Evolutionary conservation across 164 flowering plant species (phyloP).

Genomic region (Aristolochia fimbriata): DNA sequence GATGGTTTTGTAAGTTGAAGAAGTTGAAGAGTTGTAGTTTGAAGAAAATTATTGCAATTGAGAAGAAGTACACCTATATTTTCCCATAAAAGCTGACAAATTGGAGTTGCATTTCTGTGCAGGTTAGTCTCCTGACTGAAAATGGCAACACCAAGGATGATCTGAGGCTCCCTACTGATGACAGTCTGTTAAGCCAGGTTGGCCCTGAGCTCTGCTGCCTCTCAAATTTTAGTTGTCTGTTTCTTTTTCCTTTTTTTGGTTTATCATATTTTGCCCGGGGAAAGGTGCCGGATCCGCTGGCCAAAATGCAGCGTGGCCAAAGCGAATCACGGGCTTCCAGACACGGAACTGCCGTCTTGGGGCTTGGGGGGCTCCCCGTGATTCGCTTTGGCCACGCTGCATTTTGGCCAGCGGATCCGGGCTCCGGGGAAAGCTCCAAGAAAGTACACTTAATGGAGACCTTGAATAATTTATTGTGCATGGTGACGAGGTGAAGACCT

Average conservation of each 20-base stretch:
- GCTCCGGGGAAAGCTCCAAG: too few species aligned
- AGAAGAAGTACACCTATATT: background rate
- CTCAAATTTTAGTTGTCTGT: background rate
- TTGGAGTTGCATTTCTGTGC: slow-evolving; percentile 2
- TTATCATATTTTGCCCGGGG: background rate
- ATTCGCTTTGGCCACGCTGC: too few species aligned
- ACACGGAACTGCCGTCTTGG: too few species aligned
- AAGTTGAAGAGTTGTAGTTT: background rate
- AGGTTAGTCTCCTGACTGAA: slow-evolving; percentile 48
- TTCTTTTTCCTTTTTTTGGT: background rate
- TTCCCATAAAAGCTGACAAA: background rate
- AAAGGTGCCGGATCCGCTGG: too few species aligned
- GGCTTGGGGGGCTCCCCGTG: too few species aligned
- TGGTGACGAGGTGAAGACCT: too few species aligned
- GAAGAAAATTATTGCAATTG: background rate
- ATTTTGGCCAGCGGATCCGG: too few species aligned
- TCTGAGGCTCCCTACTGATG: slow-evolving; percentile 49
- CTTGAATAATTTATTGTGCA: too few species aligned
- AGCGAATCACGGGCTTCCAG: too few species aligned
- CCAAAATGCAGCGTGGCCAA: too few species aligned
- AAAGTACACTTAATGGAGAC: too few species aligned
- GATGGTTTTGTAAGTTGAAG: slow-evolving; percentile 42
- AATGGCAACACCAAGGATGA: slow-evolving; percentile 49
- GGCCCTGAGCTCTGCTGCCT: background rate
- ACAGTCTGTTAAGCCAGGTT: slow-evolving; percentile 36